Conservation (phyloP, 2,329 filamentous ascomycete species). For the Ampelomyces quisqualis region DNA sequence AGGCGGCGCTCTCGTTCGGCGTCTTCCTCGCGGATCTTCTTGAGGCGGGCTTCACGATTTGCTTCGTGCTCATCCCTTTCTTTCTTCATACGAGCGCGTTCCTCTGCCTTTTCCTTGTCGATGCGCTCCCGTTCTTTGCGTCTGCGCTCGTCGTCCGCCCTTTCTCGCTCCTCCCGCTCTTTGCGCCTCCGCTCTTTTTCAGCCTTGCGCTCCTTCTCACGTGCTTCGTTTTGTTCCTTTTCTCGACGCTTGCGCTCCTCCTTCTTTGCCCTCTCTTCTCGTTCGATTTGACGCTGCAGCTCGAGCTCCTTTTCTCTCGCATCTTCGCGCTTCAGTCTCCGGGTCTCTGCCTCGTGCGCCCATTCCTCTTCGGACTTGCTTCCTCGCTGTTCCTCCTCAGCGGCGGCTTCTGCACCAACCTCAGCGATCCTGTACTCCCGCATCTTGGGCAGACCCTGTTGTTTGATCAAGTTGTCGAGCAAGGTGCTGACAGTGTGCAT, state of each 20-base stretch:
- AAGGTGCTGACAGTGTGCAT: conserved; percentile 66
- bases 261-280: conserved; percentile 58
- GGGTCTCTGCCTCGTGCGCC: conserved; percentile 63
- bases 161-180: conserved; percentile 35
- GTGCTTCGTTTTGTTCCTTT: conserved; percentile 48
- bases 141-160: conserved; percentile 35
- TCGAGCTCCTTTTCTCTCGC: conserved; percentile 62
- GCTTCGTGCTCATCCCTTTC: conserved; percentile 46
- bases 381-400: conserved; percentile 64
- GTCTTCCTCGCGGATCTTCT: conserved; percentile 40
- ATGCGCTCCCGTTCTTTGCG: conserved; percentile 32
- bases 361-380: conserved; percentile 75
- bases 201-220: conserved; percentile 50
- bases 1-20: conserved; percentile 38
- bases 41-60: conserved; percentile 48
- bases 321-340: conserved; percentile 61
- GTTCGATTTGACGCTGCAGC: conserved; percentile 58
- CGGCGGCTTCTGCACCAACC: conserved; percentile 68
- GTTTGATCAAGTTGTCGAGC: conserved; percentile 63
- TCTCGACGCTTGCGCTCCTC: conserved; percentile 55
- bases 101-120: conserved; percentile 52
- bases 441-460: conserved; percentile 66
- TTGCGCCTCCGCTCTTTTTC: conserved; percentile 47
- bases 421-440: conserved; percentile 67
- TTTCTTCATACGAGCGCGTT: conserved; percentile 50